These are phyloP conservation scores for Colletotrichum sublineola DNA, from an alignment of 2,329 filamentous ascomycete species.

Conservation along the genomic window DNA sequence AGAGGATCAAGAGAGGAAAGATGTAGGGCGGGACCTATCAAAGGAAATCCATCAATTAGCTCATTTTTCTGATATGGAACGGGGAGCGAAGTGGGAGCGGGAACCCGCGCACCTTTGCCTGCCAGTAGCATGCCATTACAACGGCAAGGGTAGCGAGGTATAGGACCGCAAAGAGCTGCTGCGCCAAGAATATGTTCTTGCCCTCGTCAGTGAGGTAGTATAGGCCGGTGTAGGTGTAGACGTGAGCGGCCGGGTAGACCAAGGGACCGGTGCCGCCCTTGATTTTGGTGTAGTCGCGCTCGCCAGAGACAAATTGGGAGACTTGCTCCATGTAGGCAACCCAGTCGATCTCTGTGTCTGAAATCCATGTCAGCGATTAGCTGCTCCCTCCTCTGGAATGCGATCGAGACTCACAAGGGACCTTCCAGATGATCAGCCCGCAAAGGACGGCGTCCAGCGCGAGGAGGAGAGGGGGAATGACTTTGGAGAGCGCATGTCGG, in stretches of 20 bases:
- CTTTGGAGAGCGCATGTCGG: constrained; percentile 62
- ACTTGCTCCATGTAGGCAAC: constrained; percentile 96
- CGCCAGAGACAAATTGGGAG: constrained; percentile 81
- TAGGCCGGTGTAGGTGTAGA: constrained; percentile 88
- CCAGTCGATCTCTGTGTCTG: constrained; percentile 99
- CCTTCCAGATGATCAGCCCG: constrained; percentile 80
- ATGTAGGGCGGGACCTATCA: constrained; percentile 84
- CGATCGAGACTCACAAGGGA: constrained; percentile 76
- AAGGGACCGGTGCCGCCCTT: constrained; percentile 90
- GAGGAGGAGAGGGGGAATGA: constrained; percentile 73
- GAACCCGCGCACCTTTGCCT: constrained; percentile 71
- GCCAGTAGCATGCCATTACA: constrained; percentile 86
- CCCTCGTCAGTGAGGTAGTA: constrained; percentile 84
- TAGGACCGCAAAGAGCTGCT: constrained; percentile 83
- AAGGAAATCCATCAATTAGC: background rate
- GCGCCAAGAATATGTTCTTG: constrained; percentile 81
- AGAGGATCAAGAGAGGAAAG: constrained; percentile 86
- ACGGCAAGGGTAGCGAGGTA: constrained; percentile 82
- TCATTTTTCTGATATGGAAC: constrained; percentile 26
- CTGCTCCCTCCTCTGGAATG: background rate
- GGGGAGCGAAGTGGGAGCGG: constrained; percentile 3
- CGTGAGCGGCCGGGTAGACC: constrained; percentile 94
- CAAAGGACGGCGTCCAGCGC: constrained; percentile 80
- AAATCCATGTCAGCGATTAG: constrained; percentile 15
- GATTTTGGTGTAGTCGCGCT: constrained; percentile 89